Evolutionary conservation across 2,329 filamentous ascomycete species (phyloP).

Genomic region (Ophiostoma tasmaniense): DNA sequence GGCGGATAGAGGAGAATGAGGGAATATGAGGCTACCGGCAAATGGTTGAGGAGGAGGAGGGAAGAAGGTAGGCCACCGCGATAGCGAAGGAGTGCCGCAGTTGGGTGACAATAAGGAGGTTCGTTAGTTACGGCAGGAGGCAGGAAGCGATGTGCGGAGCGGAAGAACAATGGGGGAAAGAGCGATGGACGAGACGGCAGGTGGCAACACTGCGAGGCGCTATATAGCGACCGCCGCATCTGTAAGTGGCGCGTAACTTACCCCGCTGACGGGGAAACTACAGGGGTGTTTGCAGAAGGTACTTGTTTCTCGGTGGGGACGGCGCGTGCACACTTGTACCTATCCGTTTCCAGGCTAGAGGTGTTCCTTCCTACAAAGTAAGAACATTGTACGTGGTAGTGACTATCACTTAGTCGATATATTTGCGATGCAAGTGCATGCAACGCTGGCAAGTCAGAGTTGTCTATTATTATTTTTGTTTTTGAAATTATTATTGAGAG

Average conservation of each 20-base stretch:
- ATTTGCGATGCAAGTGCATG: neutral
- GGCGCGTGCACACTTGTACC: neutral
- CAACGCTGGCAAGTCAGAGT: too few relatives aligned
- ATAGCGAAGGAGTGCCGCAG: neutral
- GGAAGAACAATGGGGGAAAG: conserved; percentile 12
- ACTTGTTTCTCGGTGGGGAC: neutral
- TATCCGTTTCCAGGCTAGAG: neutral
- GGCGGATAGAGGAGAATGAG: neutral
- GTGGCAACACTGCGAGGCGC: conserved; percentile 4
- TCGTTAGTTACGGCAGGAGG: neutral
- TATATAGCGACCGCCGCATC: neutral
- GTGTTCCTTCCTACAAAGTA: neutral
- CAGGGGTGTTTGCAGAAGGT: neutral
- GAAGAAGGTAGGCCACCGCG: neutral
- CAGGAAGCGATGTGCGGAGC: conserved; percentile 16
- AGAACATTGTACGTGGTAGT: neutral
- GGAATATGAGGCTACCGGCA: neutral
- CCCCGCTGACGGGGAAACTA: conserved; percentile 12
- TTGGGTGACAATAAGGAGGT: conserved; percentile 10
- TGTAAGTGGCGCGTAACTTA: conserved; percentile 6
- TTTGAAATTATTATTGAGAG: too few relatives aligned
- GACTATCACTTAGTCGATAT: neutral
- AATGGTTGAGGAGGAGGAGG: too few relatives aligned
- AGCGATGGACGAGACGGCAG: neutral
- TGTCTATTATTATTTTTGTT: too few relatives aligned